Evolutionary conservation across 345 rosid species (phyloP), one percentile per base, ranked within the genome.

Genomic region (Capsella bursapastoris): DNA sequence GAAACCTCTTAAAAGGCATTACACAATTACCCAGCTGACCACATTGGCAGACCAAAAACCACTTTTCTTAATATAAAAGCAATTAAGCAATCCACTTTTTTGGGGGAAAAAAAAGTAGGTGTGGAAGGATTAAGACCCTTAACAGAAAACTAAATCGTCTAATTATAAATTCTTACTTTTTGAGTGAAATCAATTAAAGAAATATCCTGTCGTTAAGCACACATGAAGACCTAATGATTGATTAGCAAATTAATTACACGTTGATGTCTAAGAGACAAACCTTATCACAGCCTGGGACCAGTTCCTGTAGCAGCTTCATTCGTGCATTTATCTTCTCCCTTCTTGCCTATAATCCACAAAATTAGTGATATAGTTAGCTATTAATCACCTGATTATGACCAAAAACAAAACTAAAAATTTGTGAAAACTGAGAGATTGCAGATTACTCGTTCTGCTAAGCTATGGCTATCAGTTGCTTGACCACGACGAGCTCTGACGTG

Each of bases 281-380:
- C 99, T 96, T 86, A 74, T 80, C 86, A 83, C 93, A 88, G 31
- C 93, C 93, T 50, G 93, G 93, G 84, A 88, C 93, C 90, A 88
- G 87, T 66, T 88, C 93, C 13, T 88, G 93, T 56, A 88, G 82
- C 9, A 88, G 78, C 88, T 88, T 88, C 93, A 88, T 88, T 74
- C 90, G 80, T 59, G 86, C 86, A 62, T 88, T 88, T 41, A 88
- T 88, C 80, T 88, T 88, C 88, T 88, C 93, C 41, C 90, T 86
- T 78, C 93, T 88, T 22, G 93, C 93, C 93, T 88, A 37, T 56
- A 73, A 64, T 50, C 34, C 53, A 57, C 49, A 11, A 25, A 16
- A 60, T 72, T 72, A 72, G 50, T 38, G 41, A 61, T 4, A 0
- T 2, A 73, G 67, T 72, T 61, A 70, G 59, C 22, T 6, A 58